Conservation (phyloP, 2,329 filamentous ascomycete species). For the Ophiostoma sp. region DNA sequence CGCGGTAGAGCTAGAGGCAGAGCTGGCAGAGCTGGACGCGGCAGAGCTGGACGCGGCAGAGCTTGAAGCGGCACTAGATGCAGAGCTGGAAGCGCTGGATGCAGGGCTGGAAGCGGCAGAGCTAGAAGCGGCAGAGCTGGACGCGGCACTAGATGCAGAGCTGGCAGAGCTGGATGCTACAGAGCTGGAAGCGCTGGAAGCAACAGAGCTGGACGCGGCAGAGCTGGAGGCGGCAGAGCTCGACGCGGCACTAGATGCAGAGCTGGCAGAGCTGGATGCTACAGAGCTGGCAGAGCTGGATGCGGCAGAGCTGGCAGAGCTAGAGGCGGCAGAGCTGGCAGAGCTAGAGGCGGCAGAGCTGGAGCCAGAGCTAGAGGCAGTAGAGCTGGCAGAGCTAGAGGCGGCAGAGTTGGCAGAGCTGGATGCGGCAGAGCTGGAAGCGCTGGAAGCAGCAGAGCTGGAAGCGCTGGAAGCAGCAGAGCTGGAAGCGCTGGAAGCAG, state of each 20-base stretch:
- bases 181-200: slow-evolving; percentile 9
- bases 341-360: slow-evolving; percentile 4
- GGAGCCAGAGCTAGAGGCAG: background rate
- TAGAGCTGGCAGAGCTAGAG: slow-evolving; percentile 6
- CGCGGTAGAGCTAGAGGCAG: background rate
- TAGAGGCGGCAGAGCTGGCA: background rate
- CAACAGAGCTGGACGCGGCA: background rate
- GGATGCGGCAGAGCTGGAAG: slow-evolving; percentile 12
- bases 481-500: background rate
- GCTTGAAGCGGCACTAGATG: background rate
- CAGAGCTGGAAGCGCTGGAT: background rate
- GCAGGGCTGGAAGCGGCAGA: background rate
- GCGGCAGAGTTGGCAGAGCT: slow-evolving; percentile 12
- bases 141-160: no score
- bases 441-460: background rate
- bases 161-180: slow-evolving; percentile 12
- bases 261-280: background rate
- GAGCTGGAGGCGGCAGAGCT: background rate
- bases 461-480: background rate
- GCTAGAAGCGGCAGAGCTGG: background rate
- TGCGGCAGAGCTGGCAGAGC: background rate
- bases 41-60: background rate
- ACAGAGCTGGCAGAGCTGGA: slow-evolving; percentile 1
- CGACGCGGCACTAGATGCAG: no score
- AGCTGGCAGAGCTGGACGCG: background rate